Evolutionary conservation across 495 filamentous ascomycete species (phyloP).

Genomic region (Melanomma pulvis-pyrius): DNA sequence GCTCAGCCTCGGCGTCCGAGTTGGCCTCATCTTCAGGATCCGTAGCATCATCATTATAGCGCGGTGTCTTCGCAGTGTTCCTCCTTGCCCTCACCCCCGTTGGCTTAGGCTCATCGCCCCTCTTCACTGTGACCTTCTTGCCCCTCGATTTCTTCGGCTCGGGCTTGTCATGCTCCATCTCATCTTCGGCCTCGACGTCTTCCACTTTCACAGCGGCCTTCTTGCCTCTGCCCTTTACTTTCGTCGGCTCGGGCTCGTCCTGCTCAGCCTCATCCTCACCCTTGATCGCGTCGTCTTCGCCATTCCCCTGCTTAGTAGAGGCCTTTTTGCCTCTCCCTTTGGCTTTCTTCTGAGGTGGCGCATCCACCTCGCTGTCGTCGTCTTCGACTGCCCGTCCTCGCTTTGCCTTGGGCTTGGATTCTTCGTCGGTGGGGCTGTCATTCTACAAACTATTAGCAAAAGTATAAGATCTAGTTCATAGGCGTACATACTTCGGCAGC

Average conservation of each 20-base stretch:
- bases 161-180: not conserved
- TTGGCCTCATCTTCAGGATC: slow-evolving; percentile 32
- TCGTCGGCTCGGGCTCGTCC: slow-evolving; percentile 32
- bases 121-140: slow-evolving; percentile 25
- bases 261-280: slow-evolving; percentile 44
- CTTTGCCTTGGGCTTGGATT: slow-evolving; percentile 35
- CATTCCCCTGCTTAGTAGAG: slow-evolving; percentile 39
- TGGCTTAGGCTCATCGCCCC: slow-evolving; percentile 28
- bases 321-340: slow-evolving; percentile 34
- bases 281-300: slow-evolving; percentile 39
- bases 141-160: not conserved
- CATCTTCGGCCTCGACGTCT: slow-evolving; percentile 7
- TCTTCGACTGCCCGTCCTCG: slow-evolving; percentile 44
- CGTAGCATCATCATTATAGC: slow-evolving; percentile 38
- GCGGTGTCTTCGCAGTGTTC: slow-evolving; percentile 35
- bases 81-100: slow-evolving; percentile 37
- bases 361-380: slow-evolving; percentile 37
- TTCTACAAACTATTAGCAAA: not conserved
- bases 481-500: slow-evolving; percentile 18
- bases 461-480: slow-evolving; percentile 4
- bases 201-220: slow-evolving; percentile 26
- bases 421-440: slow-evolving; percentile 39
- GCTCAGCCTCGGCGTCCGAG: slow-evolving; percentile 16
- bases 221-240: slow-evolving; percentile 36
- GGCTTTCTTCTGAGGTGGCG: slow-evolving; percentile 17